Base-by-base conservation (phyloP, 2,329 filamentous ascomycete genomes). In the Apiospora phragmitis region DNA sequence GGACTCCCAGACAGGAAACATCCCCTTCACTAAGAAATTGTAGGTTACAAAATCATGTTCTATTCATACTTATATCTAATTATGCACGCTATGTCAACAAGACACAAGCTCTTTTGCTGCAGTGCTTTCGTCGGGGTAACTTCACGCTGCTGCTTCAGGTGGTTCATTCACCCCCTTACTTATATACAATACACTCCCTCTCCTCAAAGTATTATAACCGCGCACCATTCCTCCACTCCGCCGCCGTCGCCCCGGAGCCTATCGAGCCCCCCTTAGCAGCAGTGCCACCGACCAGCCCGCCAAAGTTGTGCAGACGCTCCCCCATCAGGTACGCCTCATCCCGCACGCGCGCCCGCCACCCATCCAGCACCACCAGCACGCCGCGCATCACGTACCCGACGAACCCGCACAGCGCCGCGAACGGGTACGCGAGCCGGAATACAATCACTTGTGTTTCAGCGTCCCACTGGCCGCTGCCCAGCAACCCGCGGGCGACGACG, bases 321-420 rank as follows among this genome's bases (percentile, higher is more conserved):
- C 96, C 96, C 78, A 98, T 96, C 62, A 99, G 85, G 80, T 99
- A 99, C 0, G 97, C 95, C 82, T 99, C 97, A 80, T 99, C 97
- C 49, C 94, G 87, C 65, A 99, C 94, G 71, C 92, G 89, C 70
- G 91, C 86, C 76, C 93, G 90, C 95, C 95, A 98, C 26, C 89
- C 84, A 65, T 89, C 88, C 68, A 96, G 87, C 68, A 94, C 87
- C 65, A 87, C 82, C 11, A 88, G 77, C n/a, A 91, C 78, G 14
- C 87, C 86, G 77, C 85, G 87, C 11, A 88, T 77, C 1, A 82
- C 79, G 41, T 86, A 80, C 4, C 84, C 76, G 4, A 81, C 76
- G 6, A 88, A 75, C 2, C 87, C 84, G 29, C 88, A 80, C 3
- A 89, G 80, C 2, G 86, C 85, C 29, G 88, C 84, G 6, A 87